Conservation (phyloP, 2,329 filamentous ascomycete genomes). For the Sordariomycetes sp. region DNA sequence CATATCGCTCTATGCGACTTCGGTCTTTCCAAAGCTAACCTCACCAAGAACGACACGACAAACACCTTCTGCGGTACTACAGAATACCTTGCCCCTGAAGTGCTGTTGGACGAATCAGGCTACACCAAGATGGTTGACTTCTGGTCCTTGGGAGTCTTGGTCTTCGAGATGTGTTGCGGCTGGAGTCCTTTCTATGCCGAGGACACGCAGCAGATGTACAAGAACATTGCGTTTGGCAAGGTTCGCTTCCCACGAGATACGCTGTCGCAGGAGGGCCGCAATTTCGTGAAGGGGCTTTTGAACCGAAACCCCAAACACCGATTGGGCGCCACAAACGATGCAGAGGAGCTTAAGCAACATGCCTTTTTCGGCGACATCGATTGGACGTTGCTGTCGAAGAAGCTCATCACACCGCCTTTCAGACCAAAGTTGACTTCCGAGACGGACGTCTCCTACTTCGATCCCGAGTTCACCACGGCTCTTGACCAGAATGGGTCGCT, state of each 20-base stretch:
- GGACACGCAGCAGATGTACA: slow-evolving; percentile 99
- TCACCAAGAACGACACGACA: slow-evolving; percentile 94
- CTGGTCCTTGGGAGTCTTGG: slow-evolving; percentile 93
- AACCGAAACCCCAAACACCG: slow-evolving; percentile 97
- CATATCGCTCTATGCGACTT: slow-evolving; percentile 98
- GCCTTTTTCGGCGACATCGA: slow-evolving; percentile 92
- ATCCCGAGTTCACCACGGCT: slow-evolving; percentile 96
- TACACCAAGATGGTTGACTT: slow-evolving; percentile 99
- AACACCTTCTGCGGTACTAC: slow-evolving; percentile 99
- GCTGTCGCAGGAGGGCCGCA: slow-evolving; percentile 85
- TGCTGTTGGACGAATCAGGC: slow-evolving; percentile 88
- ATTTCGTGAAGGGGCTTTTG: slow-evolving; percentile 94
- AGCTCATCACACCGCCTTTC: slow-evolving; percentile 91
- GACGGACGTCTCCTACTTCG: slow-evolving; percentile 95
- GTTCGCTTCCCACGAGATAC: slow-evolving; percentile 94
- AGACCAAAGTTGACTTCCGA: slow-evolving; percentile 96
- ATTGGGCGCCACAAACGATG: slow-evolving; percentile 82
- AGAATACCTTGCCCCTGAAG: slow-evolving; percentile 93
- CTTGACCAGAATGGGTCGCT: slow-evolving; percentile 78
- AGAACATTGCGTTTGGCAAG: slow-evolving; percentile 99
- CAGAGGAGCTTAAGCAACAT: slow-evolving; percentile 87
- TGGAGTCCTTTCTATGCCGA: slow-evolving; percentile 99
- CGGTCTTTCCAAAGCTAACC: slow-evolving; percentile 91
- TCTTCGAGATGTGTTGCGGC: slow-evolving; percentile 99
- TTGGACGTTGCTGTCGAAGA: slow-evolving; percentile 81